phyloP scores from a whole-genome alignment of 1,284 basidiomycete genomes.

The Cryptococcus deneoformans region DNA sequence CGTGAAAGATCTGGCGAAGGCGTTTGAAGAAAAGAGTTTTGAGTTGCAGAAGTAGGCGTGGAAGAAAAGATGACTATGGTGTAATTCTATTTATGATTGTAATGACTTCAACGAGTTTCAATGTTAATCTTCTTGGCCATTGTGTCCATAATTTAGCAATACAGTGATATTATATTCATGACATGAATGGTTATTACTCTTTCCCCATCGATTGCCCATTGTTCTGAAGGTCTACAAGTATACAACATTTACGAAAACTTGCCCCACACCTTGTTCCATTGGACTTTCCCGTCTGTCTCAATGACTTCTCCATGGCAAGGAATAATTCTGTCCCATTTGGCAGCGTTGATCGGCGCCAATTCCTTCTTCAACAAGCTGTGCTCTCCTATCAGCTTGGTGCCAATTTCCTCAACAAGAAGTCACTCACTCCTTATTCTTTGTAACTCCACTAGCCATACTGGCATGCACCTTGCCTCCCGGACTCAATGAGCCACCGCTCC shows the following conservation, averaged over 20 bases:
- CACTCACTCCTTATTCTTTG: slow-evolving; percentile 62
- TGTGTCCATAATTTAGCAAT: background rate
- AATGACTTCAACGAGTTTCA: background rate
- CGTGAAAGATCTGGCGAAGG: slow-evolving; percentile 27
- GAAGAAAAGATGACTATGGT: background rate
- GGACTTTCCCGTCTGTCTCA: slow-evolving; percentile 66
- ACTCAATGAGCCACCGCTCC: slow-evolving; percentile 49
- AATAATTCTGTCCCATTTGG: slow-evolving; percentile 82
- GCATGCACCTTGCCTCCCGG: slow-evolving; percentile 63
- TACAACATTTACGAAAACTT: slow-evolving; percentile 23
- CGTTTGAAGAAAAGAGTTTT: slow-evolving; percentile 25
- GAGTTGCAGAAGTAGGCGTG: background rate
- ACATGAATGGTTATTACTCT: too few species aligned
- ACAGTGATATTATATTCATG: too few species aligned
- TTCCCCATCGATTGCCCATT: too few species aligned
- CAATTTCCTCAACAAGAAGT: background rate
- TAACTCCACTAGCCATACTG: slow-evolving; percentile 55
- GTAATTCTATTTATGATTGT: background rate
- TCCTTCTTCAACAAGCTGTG: slow-evolving; percentile 31
- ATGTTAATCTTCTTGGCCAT: background rate
- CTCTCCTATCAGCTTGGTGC: background rate
- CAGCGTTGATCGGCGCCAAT: slow-evolving; percentile 34
- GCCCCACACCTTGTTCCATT: slow-evolving; percentile 57
- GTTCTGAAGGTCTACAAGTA: too few species aligned
- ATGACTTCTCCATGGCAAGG: slow-evolving; percentile 89